phyloP scores from a whole-genome alignment of 1,139 yeast species.

The Debaryomyces psychrophilus region DNA sequence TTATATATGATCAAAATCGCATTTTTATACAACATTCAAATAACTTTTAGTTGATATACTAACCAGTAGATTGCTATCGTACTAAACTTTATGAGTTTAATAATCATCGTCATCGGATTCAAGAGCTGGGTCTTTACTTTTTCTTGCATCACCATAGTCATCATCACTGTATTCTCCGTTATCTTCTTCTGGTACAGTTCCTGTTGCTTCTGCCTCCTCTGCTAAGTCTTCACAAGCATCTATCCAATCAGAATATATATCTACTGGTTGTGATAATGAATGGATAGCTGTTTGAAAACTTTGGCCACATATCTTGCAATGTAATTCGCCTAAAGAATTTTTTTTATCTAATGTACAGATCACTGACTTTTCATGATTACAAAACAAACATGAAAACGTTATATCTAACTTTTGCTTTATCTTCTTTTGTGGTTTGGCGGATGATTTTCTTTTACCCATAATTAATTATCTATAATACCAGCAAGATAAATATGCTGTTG shows the following conservation, averaged over 20 bases:
- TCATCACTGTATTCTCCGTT: conserved; percentile 45
- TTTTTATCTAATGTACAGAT: conserved; percentile 87
- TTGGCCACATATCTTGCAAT: conserved; percentile 95
- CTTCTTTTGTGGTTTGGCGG: conserved; percentile 80
- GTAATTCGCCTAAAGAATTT: conserved; percentile 79
- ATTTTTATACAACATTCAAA: neutral
- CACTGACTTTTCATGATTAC: conserved; percentile 94
- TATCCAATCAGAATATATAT: conserved; percentile 96
- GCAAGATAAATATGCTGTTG: neutral
- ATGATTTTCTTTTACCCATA: conserved; percentile 91
- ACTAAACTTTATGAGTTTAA: conserved; percentile 8
- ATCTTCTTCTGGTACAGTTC: conserved; percentile 22
- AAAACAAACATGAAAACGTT: conserved; percentile 87
- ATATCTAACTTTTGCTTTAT: conserved; percentile 81
- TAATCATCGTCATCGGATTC: conserved; percentile 37
- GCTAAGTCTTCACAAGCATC: conserved; percentile 98
- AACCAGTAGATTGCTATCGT: conserved; percentile 9
- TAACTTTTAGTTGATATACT: conserved; percentile 3
- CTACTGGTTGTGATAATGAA: conserved; percentile 84
- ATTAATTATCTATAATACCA: conserved; percentile 1
- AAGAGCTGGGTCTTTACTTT: conserved; percentile 21
- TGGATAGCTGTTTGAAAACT: conserved; percentile 88
- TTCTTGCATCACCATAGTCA: conserved; percentile 29
- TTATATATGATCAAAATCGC: conserved; percentile 2
- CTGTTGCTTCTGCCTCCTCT: conserved; percentile 52